A percentile compares a stretch with the other conserved stretches of the same genome.
These are phyloP conservation scores for Ceratorhiza oryzae-sativae DNA, from an alignment of 1,284 basidiomycete genomes.

Conservation along the genomic window DNA sequence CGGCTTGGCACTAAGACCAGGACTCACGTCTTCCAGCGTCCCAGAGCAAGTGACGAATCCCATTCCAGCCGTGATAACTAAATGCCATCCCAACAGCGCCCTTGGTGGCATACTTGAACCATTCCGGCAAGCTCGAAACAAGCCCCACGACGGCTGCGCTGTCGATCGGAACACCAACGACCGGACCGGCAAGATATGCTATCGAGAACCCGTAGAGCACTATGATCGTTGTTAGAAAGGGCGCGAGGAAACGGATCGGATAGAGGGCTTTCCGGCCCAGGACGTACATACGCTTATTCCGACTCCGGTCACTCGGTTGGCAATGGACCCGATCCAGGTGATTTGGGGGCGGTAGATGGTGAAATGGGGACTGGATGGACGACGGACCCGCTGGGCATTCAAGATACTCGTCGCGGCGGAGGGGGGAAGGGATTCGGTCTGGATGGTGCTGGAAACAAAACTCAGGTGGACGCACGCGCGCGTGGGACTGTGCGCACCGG, in stretches of 20 bases:
- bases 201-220: conserved; percentile 91
- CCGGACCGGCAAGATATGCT: conserved; percentile 84
- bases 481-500: not conserved
- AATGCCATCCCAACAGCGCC: conserved; percentile 81
- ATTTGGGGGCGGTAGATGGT: conserved; percentile 97
- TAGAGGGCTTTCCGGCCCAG: conserved; percentile 1
- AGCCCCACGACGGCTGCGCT: conserved; percentile 79
- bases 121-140: conserved; percentile 71
- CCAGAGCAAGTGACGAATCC: conserved; percentile 91
- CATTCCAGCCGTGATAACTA: conserved; percentile 91
- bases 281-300: conserved; percentile 78
- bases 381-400: conserved; percentile 83
- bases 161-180: conserved; percentile 68
- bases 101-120: conserved; percentile 79
- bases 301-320: conserved; percentile 83
- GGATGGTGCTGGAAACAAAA: conserved; percentile 2
- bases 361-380: conserved; percentile 91
- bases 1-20: not conserved
- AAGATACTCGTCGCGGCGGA: conserved; percentile 71
- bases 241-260: not conserved
- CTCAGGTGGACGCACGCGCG: not conserved
- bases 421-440: conserved; percentile 62
- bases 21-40: conserved; percentile 87
- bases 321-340: conserved; percentile 87
- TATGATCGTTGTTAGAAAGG: conserved; percentile 48